phyloP scores from a whole-genome alignment of 176 grass and related monocot genomes.

The Hsuehochloa calcarea region DNA sequence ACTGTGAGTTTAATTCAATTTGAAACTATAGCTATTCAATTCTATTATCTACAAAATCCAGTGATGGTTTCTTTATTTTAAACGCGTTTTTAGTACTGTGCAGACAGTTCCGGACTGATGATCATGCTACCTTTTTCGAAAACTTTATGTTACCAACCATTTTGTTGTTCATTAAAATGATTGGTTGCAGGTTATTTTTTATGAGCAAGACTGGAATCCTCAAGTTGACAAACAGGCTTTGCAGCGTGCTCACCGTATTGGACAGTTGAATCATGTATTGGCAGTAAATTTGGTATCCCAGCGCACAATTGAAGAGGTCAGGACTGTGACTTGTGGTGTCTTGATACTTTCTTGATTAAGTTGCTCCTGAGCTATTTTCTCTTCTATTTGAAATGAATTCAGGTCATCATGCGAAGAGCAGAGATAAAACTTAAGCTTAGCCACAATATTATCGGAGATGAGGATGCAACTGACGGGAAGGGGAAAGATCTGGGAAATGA shows the following conservation, averaged over 20 bases:
- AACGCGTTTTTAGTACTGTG: slow-evolving; percentile 11
- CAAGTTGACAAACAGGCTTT: slow-evolving; percentile 95
- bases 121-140: slow-evolving; percentile 11
- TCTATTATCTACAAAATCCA: slow-evolving; percentile 4
- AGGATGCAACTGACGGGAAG: slow-evolving; percentile 43
- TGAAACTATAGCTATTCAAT: slow-evolving; percentile 25
- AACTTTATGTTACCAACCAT: slow-evolving; percentile 27
- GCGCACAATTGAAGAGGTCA: slow-evolving; percentile 88
- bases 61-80: slow-evolving; percentile 19
- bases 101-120: slow-evolving; percentile 11
- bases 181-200: slow-evolving; percentile 81
- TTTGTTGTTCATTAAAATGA: slow-evolving; percentile 21
- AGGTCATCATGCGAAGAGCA: slow-evolving; percentile 97
- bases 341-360: slow-evolving; percentile 14
- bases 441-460: slow-evolving; percentile 65
- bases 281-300: slow-evolving; percentile 93
- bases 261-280: slow-evolving; percentile 89
- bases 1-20: slow-evolving; percentile 73
- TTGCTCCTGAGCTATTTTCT: slow-evolving; percentile 18
- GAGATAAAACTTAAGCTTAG: slow-evolving; percentile 88
- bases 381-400: slow-evolving; percentile 18
- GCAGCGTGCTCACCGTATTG: slow-evolving; percentile 94
- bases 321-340: slow-evolving; percentile 5
- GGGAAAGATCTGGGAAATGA: slow-evolving; percentile 57
- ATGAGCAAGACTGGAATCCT: slow-evolving; percentile 99